phyloP scores from a whole-genome alignment of 257 asterid genomes.

The Parsonsia alboflavescens region DNA sequence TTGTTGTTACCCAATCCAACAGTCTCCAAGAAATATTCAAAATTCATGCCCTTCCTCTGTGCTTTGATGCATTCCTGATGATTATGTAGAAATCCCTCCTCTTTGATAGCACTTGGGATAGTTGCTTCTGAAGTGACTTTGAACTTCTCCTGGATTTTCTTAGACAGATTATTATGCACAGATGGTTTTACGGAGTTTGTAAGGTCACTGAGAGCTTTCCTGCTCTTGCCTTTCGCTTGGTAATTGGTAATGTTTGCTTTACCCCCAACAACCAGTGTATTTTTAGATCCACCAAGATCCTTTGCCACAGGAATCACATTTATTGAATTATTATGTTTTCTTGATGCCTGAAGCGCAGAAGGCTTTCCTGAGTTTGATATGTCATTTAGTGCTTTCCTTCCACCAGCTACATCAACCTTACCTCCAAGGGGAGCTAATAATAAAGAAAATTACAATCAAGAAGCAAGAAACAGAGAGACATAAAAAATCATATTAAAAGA shows the following conservation, averaged over 20 bases:
- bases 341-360: conserved; percentile 33
- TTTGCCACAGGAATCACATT: conserved; percentile 45
- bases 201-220: conserved; percentile 73
- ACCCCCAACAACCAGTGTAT: neutral
- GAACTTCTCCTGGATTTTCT: conserved; percentile 25
- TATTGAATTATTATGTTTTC: conserved; percentile 34
- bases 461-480: neutral
- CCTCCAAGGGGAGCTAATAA: conserved; percentile 46
- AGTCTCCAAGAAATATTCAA: conserved; percentile 54
- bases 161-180: conserved; percentile 32
- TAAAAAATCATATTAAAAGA: neutral
- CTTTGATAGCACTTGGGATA: conserved; percentile 29
- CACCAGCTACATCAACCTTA: conserved; percentile 40
- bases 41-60: conserved; percentile 35
- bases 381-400: conserved; percentile 81
- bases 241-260: conserved; percentile 34
- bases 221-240: conserved; percentile 41
- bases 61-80: conserved; percentile 74
- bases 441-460: conserved; percentile 3
- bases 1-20: conserved; percentile 54
- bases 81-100: conserved; percentile 68
- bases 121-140: conserved; percentile 33
- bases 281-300: conserved; percentile 34
- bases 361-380: conserved; percentile 79
- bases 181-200: conserved; percentile 65